phyloP scores from a whole-genome alignment of 2,329 filamentous ascomycete species.

The Hymenoscyphus fraxineus region DNA sequence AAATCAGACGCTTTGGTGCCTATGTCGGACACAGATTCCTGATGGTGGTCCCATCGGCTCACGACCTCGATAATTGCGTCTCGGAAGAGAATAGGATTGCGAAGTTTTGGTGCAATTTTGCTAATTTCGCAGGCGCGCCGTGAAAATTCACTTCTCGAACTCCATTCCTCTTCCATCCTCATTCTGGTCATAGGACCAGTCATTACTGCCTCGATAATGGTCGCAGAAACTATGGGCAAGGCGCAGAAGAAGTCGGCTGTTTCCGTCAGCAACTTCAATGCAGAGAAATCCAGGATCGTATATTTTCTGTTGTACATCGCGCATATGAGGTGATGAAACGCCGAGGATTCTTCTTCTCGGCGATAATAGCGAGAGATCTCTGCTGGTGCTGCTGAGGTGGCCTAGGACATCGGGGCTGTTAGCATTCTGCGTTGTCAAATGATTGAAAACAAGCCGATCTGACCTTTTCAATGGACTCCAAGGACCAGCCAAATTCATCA shows the following conservation, averaged over 20 bases:
- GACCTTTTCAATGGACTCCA: background rate
- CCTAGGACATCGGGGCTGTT: background rate
- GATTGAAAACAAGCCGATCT: too few relatives aligned
- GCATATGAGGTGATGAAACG: background rate
- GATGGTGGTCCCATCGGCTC: background rate
- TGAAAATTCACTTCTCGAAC: background rate
- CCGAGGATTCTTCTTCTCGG: background rate
- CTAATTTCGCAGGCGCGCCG: too few relatives aligned
- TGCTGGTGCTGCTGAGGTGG: background rate
- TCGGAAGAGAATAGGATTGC: background rate
- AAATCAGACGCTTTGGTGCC: background rate
- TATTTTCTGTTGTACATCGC: background rate
- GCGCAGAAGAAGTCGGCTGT: background rate
- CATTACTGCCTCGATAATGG: background rate
- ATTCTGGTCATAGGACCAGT: background rate
- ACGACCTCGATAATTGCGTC: background rate
- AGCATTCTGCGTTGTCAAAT: background rate
- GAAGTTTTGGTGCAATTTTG: background rate
- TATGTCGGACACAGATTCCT: background rate
- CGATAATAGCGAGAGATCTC: background rate
- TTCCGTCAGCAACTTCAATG: background rate
- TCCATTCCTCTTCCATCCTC: background rate
- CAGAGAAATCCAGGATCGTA: background rate
- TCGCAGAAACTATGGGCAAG: background rate
- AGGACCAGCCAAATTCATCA: background rate